Evolutionary conservation across 345 rosid species (phyloP).

Genomic region (Arabidopsis arenosa): DNA sequence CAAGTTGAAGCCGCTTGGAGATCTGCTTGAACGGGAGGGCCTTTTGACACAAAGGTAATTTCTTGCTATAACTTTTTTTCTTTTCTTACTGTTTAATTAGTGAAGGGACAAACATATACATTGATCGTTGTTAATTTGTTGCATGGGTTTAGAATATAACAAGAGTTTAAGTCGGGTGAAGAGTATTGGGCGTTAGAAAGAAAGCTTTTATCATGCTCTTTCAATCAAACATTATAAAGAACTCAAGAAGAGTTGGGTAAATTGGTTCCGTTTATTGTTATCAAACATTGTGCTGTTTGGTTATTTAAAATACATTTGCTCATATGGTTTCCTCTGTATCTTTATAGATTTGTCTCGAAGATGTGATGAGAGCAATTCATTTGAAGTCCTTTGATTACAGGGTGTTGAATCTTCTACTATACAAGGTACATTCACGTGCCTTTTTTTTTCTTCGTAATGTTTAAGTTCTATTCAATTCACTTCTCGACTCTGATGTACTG

Average conservation of each 20-base stretch:
- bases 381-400: constrained; percentile 91
- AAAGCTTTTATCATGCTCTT: constrained; percentile 73
- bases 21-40: constrained; percentile 58
- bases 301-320: neutral
- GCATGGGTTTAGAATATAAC: constrained; percentile 54
- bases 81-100: constrained; percentile 1
- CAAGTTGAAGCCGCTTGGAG: constrained; percentile 62
- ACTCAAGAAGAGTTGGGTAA: constrained; percentile 43
- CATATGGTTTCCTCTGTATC: neutral
- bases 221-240: constrained; percentile 41
- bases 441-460: neutral
- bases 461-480: neutral
- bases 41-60: constrained; percentile 70
- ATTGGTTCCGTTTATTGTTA: constrained; percentile 10
- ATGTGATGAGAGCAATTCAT: constrained; percentile 77
- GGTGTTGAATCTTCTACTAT: constrained; percentile 79
- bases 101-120: constrained; percentile 4
- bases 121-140: constrained; percentile 26
- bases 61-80: neutral
- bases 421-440: constrained; percentile 50
- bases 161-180: constrained; percentile 53
- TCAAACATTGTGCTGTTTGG: neutral
- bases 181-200: constrained; percentile 72
- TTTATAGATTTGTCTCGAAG: constrained; percentile 61
- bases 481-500: too few relatives aligned